Evolutionary conservation across 129 eudicot genomes (phyloP), one percentile per base, ranked within the genome.

Genomic region (Tanacetum coccineum): DNA sequence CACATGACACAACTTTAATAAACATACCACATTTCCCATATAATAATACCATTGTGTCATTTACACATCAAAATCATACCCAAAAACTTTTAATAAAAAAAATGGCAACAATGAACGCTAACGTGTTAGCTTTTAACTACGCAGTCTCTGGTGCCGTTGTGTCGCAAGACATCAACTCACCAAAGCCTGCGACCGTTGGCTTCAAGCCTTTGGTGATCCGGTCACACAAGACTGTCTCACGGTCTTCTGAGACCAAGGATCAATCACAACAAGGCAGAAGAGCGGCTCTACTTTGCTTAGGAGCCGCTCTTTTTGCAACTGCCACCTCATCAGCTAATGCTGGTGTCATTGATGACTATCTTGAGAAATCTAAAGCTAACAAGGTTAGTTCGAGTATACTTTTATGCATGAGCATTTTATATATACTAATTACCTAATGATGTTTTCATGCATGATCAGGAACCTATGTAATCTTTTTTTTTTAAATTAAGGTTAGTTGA

Each of bases 281-380:
- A 62, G 85, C 90, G 7, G 96, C 96, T 17, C 73, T 93, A 61
- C 64, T 89, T 47, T 75, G 80, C 59, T 87, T 93, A 1, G 95
- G 95, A 12, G 95, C 96, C 8, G 95, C 92, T 58, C 98, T 93
- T 49, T 75, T 86, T 28, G 79, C 95, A 59, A 78, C 81, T 25
- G 75, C 79, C 51, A 42, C 84, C 59, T 78, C 95, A 18, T 78
- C 91, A 0, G 98, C 95, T 62, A 84, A 93, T 26, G 98, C 96
- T 6, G 85, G 98, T 2, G 68, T 87, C 40, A 76, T 93, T 44
- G 98, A 93, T 3, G 96, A 93, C 0, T 87, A 84, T 60, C 82
- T 93, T 54, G 96, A 88, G 79, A 93, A 79, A 81, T 86, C 95
- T 70, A 84, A 88, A 75, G 89, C 87, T 49, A 93, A 93, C 92